Conservation (phyloP, 2,329 filamentous ascomycete species). For the Paecilomyces dactylethromorphus region DNA sequence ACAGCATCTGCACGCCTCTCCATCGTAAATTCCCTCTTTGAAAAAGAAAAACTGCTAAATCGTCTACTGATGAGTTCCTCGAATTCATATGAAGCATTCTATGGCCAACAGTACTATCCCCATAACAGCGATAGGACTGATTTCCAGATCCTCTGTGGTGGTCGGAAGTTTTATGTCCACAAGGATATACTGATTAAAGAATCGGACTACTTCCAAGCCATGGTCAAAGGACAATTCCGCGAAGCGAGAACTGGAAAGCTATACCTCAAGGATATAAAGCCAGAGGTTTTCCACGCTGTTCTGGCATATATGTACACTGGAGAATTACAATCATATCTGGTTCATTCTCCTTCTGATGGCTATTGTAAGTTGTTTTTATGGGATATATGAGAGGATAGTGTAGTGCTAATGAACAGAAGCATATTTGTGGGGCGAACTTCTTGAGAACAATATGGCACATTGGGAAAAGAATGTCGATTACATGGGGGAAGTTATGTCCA, state of each 20-base stretch:
- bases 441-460: neutral
- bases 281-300: constrained; percentile 8
- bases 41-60: too few species aligned
- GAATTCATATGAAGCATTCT: neutral
- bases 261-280: constrained; percentile 7
- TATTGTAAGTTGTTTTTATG: neutral
- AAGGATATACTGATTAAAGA: constrained; percentile 29
- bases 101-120: neutral
- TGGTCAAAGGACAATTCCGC: constrained; percentile 19
- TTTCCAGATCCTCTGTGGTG: constrained; percentile 24
- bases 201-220: constrained; percentile 26
- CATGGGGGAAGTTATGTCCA: neutral
- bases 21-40: too few species aligned
- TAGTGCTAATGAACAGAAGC: neutral
- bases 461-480: neutral
- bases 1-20: too few species aligned
- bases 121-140: constrained; percentile 22
- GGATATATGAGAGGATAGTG: neutral
- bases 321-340: neutral
- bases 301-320: constrained; percentile 10
- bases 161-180: constrained; percentile 25
- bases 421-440: neutral
- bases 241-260: constrained; percentile 11
- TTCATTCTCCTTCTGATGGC: neutral
- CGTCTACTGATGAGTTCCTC: neutral